Percentiles rank a stretch among this genome's conserved stretches.
phyloP scores from a whole-genome alignment of 73 alveolate genomes.

The Paramecium octaurelia region DNA sequence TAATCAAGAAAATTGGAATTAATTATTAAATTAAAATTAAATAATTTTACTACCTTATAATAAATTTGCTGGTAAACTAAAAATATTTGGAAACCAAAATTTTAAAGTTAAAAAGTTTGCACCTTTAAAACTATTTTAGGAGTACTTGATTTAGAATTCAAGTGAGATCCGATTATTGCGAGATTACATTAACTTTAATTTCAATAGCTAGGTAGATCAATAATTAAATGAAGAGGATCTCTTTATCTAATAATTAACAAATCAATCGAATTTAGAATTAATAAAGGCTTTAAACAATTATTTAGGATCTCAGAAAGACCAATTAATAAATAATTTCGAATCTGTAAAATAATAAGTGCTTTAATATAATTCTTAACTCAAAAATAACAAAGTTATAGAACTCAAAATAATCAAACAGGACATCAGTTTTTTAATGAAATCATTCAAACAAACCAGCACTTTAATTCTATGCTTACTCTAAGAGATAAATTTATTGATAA shows the following conservation, averaged over 20 bases:
- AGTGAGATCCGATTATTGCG: neutral
- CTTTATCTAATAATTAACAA: neutral
- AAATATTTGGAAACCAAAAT: neutral
- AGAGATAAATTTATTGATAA: neutral
- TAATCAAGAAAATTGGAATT: neutral
- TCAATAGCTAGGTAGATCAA: neutral
- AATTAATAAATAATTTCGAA: neutral
- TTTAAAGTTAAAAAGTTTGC: neutral
- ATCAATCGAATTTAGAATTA: neutral
- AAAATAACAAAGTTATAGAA: neutral
- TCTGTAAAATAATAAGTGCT: neutral
- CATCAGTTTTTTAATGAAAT: neutral
- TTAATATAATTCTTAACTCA: neutral
- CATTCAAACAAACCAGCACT: neutral
- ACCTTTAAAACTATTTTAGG: neutral
- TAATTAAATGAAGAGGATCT: neutral
- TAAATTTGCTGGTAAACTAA: neutral
- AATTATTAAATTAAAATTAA: no score
- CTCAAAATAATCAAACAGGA: neutral
- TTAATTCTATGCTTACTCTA: neutral
- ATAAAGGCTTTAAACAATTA: neutral
- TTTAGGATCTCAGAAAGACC: neutral
- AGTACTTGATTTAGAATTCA: neutral
- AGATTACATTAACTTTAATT: no score
- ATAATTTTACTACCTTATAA: neutral